Conservation (phyloP, 495 filamentous ascomycete genomes). For the Annulohypoxylon maeteangense region DNA sequence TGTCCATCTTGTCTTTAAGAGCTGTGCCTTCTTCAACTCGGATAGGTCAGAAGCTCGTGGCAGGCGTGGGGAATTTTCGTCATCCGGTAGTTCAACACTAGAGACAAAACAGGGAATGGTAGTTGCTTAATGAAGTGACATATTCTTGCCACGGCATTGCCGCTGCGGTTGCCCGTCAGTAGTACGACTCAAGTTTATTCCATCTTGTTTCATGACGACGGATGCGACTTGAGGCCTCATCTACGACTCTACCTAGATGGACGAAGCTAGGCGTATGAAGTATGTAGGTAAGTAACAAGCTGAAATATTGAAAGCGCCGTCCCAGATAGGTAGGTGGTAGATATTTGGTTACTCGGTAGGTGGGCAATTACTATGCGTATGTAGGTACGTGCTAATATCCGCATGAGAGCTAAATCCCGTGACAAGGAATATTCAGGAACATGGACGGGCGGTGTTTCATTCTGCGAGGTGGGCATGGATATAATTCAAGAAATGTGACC, state of each 20-base stretch:
- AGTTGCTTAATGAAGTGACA: slow-evolving; percentile 6
- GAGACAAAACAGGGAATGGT: slow-evolving; percentile 14
- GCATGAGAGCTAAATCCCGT: slow-evolving; percentile 19
- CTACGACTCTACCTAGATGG: neutral
- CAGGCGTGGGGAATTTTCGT: slow-evolving; percentile 28
- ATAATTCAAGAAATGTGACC: slow-evolving; percentile 12
- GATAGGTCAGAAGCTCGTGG: slow-evolving; percentile 21
- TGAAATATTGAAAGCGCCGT: neutral
- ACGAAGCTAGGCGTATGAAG: neutral
- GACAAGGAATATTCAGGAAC: slow-evolving; percentile 2
- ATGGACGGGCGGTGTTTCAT: neutral
- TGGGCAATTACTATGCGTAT: neutral
- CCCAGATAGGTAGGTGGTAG: neutral
- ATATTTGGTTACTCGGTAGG: neutral
- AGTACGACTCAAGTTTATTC: slow-evolving; percentile 9
- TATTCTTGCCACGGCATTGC: neutral
- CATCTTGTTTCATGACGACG: slow-evolving; percentile 17
- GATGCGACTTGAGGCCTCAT: slow-evolving; percentile 9
- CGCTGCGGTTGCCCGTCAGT: slow-evolving; percentile 1
- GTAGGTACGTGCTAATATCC: neutral
- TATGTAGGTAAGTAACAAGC: neutral
- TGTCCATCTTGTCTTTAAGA: neutral
- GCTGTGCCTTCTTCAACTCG: slow-evolving; percentile 8
- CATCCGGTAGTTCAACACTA: slow-evolving; percentile 10
- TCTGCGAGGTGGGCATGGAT: neutral